Percentiles rank a stretch among this genome's conserved stretches.
phyloP scores from a whole-genome alignment of 495 filamentous ascomycete genomes.

The Podospora tetraspora region DNA sequence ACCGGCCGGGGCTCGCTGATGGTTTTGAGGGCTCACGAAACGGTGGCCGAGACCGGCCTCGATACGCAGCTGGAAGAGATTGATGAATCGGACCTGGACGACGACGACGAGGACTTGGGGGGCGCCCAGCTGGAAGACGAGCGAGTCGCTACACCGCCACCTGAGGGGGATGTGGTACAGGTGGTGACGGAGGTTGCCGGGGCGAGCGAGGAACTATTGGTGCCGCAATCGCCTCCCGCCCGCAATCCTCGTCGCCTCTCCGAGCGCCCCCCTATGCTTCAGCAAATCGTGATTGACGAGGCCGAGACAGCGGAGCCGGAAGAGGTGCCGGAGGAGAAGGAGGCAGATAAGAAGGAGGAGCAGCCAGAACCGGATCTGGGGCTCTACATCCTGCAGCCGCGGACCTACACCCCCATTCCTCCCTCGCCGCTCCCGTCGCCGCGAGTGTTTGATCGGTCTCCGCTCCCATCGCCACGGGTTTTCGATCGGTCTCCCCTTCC shows the following conservation, averaged over 20 bases:
- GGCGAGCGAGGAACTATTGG: not conserved
- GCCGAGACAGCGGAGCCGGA: not conserved
- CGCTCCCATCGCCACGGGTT: conserved; percentile 2
- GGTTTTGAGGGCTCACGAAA: not conserved
- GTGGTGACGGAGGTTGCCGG: not conserved
- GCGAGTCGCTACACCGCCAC: not conserved
- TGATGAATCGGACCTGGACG: not conserved
- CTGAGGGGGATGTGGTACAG: not conserved
- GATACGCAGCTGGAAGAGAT: not conserved
- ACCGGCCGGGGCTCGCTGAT: conserved; percentile 2
- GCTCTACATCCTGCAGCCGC: conserved; percentile 47
- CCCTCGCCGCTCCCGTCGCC: conserved; percentile 46
- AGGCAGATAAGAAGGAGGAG: conserved; percentile 26
- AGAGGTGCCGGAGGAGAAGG: conserved; percentile 15
- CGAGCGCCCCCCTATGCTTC: conserved; percentile 14
- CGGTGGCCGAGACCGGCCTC: not conserved
- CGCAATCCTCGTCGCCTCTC: conserved; percentile 31
- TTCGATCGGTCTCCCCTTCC: conserved; percentile 10
- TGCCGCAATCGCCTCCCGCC: conserved; percentile 17
- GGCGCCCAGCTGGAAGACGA: not conserved
- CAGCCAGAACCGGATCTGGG: conserved; percentile 4
- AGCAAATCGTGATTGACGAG: not conserved
- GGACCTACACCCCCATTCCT: conserved; percentile 49
- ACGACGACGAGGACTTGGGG: not conserved
- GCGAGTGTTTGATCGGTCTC: conserved; percentile 20